Evolutionary conservation across 2,329 filamentous ascomycete species (phyloP).

Genomic region (Albifimbria verrucaria): DNA sequence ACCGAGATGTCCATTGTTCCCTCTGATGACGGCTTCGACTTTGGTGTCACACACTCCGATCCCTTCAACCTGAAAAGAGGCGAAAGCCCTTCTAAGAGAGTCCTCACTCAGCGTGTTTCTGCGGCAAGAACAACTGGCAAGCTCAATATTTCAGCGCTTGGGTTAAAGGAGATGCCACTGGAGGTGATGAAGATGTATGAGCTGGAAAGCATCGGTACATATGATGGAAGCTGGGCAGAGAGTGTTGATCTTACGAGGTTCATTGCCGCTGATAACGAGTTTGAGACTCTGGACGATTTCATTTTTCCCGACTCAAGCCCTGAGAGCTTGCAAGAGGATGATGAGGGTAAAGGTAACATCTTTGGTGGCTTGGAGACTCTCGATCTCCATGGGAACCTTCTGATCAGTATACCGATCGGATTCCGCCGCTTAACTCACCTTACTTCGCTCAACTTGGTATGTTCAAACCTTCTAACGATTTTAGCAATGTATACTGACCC

Average conservation of each 20-base stretch:
- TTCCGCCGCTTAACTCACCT: slow-evolving; percentile 70
- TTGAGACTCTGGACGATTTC: slow-evolving; percentile 68
- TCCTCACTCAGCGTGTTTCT: slow-evolving; percentile 70
- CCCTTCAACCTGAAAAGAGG: slow-evolving; percentile 67
- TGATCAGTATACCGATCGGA: slow-evolving; percentile 71
- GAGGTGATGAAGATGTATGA: slow-evolving; percentile 93
- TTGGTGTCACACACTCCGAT: slow-evolving; percentile 53
- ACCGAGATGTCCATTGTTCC: slow-evolving; percentile 37
- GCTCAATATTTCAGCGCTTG: slow-evolving; percentile 84
- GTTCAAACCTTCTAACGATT: slow-evolving; percentile 20
- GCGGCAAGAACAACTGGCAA: slow-evolving; percentile 73
- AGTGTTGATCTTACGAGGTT: slow-evolving; percentile 83
- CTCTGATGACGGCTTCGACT: slow-evolving; percentile 40
- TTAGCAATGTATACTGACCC: slow-evolving; percentile 14
- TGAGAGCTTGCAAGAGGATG: slow-evolving; percentile 56
- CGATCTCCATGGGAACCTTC: slow-evolving; percentile 81
- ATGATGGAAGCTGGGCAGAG: slow-evolving; percentile 79
- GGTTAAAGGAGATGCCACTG: slow-evolving; percentile 72
- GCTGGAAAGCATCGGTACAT: slow-evolving; percentile 61
- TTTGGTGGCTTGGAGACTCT: slow-evolving; percentile 79
- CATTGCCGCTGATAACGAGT: slow-evolving; percentile 84
- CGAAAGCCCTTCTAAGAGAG: slow-evolving; percentile 57
- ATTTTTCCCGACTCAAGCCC: slow-evolving; percentile 74
- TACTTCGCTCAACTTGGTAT: slow-evolving; percentile 77
- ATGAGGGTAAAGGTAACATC: slow-evolving; percentile 66